Evolutionary conservation across 495 filamentous ascomycete genomes (phyloP), one percentile per base, ranked within the genome.

Genomic region (Tuber microsphaerosporum): DNA sequence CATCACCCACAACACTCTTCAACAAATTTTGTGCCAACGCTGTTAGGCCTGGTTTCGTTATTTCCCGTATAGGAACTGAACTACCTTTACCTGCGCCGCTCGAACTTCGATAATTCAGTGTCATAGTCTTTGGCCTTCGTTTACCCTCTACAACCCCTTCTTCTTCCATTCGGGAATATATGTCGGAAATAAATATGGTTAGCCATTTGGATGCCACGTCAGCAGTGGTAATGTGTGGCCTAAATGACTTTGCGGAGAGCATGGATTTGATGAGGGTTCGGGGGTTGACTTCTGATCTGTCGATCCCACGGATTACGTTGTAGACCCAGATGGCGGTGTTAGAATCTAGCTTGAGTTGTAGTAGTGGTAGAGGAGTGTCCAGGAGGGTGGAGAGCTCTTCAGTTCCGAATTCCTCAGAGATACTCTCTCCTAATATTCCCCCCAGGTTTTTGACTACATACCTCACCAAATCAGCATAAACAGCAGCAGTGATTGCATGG

Each of bases 211-310:
- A 86, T 2, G 90, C 96, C 83, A 97, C 92, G 39, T 95, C 93
- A 22, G 88, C 83, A 20, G 86, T 89, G 78, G 89, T 92, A 81
- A 99, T 93, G 76, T 87, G 90, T 1, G 95, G 95, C 9, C 93
- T 88, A 79, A 99, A 99, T 0, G 93, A 95, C 82, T 99, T 99
- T 69, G 95, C 94, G 20, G 48, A 97, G n/a, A 97, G 88, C 95
- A 99, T 99, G 34, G 92, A 94, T 82, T 98, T 97, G 83, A 97
- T 97, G 80, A 94, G 92, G 19, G 93, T 97, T 75, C 95, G 89
- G 48, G 94, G 87, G 80, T 93, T 97, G 79, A 98, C 93, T 84
- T 97, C 93, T 81, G 91, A 96, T 61, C 85, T 83, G 82, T 99
- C 95, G 72, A 93, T 89, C 0, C 95, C 95, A 0, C 96, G 90